Base-by-base conservation (phyloP, 2,329 filamentous ascomycete genomes). In the Biscogniauxia marginata region DNA sequence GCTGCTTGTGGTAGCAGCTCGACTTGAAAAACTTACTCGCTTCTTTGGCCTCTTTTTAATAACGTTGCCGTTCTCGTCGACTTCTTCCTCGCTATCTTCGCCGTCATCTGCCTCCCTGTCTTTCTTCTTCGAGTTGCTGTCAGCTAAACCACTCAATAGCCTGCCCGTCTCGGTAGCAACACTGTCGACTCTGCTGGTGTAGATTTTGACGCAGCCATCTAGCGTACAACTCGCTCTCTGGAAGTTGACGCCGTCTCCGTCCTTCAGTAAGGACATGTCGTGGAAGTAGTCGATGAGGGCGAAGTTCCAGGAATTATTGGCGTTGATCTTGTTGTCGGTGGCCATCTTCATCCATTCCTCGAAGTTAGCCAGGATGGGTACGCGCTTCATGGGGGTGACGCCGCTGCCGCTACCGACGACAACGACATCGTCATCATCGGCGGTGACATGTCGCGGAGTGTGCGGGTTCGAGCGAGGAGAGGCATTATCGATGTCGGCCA, bases 311-410 rank as follows among this genome's bases (percentile, higher is more conserved):
- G 93, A 97, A 74, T 99, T 99, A 57, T 89, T 86, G 49, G 95
- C 93, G 72, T 98, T 99, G 80, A 99, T 99, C 75, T 95, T 95
- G 77, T 99, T 99, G 78, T 99, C 95, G 16, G 95, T 98, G 2
- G 95, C 95, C 92, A 99, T 96, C 81, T 98, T 99, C 92, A 99
- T 98, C 95, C 93, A 98, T 73, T 99, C 95, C 73, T 99, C 95
- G 67, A 98, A 99, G 75, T 99, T 99, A 69, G 95, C 95, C 53
- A 99, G 80, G 66, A 99, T 89, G 1, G 95, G 95, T 23, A 96
- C 91, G 59, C 93, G 89, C 81, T 96, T 96, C 88, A 96, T 93
- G 53, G 93, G 95, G 57, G 95, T 97, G 53, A 96, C 89, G 39
- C 89, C 90, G 61, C 81, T 85, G 25, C 90, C 89, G 56, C 84